These are phyloP conservation scores for Erodium texanum DNA, from an alignment of 441 rosid genomes.

Conservation along the genomic window DNA sequence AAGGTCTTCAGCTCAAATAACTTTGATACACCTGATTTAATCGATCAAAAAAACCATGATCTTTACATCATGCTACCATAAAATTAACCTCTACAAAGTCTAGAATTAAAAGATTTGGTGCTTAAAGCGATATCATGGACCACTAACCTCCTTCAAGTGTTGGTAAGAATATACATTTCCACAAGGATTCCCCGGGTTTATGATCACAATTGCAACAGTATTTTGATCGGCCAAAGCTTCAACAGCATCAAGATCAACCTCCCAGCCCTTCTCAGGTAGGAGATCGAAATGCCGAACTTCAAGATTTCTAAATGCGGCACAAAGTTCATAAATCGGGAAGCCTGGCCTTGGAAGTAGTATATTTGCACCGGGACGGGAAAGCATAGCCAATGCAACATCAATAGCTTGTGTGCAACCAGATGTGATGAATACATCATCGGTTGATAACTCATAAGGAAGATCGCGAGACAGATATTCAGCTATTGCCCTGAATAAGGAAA, in stretches of 20 bases:
- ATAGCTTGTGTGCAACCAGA: conserved; percentile 20
- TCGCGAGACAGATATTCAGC: conserved; percentile 15
- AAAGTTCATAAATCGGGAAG: conserved; percentile 18
- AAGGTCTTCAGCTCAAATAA: too few relatives aligned
- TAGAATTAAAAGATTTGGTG: neutral
- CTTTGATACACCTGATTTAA: too few relatives aligned
- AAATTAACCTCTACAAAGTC: too few relatives aligned
- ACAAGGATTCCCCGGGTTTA: conserved; percentile 12
- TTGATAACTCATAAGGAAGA: conserved; percentile 11
- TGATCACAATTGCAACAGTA: conserved; percentile 4
- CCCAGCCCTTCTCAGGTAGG: conserved; percentile 9
- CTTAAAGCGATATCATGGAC: neutral
- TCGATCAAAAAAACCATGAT: too few relatives aligned
- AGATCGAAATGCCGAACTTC: conserved; percentile 17
- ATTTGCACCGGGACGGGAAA: conserved; percentile 13
- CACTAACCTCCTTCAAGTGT: conserved; percentile 9
- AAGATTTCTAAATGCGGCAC: conserved; percentile 11
- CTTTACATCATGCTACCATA: too few relatives aligned
- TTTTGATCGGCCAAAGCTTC: conserved; percentile 5
- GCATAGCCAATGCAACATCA: conserved; percentile 16
- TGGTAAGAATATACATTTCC: conserved; percentile 10
- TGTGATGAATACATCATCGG: conserved; percentile 9
- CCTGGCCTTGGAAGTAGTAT: conserved; percentile 13
- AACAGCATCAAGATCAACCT: conserved; percentile 7
- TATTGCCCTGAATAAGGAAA: conserved; percentile 6